phyloP scores from a whole-genome alignment of 495 filamentous ascomycete genomes.

The Lophiotrema nucula region DNA sequence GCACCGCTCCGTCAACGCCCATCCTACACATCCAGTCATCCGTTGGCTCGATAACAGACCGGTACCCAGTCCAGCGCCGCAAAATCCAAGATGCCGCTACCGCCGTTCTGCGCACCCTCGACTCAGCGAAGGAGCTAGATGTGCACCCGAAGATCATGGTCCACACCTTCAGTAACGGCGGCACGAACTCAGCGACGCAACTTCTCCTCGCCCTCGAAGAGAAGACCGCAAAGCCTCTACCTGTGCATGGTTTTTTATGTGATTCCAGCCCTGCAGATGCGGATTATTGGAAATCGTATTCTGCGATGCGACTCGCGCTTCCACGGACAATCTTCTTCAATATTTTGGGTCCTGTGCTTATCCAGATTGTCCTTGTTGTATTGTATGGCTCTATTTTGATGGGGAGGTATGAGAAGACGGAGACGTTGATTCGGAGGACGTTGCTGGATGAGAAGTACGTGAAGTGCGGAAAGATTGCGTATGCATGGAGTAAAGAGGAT shows the following conservation, averaged over 20 bases:
- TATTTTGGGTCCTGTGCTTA: background rate
- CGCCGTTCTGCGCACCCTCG: background rate
- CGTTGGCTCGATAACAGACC: background rate
- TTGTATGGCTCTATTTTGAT: background rate
- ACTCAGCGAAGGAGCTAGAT: background rate
- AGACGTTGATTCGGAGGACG: slow-evolving; percentile 2
- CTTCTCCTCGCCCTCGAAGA: background rate
- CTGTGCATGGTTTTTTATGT: slow-evolving; percentile 4
- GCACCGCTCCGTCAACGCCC: slow-evolving; percentile 25
- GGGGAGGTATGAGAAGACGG: background rate
- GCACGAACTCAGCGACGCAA: slow-evolving; percentile 1
- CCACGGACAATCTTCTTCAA: background rate
- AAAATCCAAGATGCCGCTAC: background rate
- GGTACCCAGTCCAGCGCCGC: background rate
- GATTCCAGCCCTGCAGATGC: slow-evolving; percentile 1
- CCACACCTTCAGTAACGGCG: slow-evolving; percentile 10
- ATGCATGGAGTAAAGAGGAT: slow-evolving; percentile 13
- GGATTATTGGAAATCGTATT: slow-evolving; percentile 9
- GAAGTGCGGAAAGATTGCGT: slow-evolving; percentile 1
- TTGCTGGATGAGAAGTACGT: background rate
- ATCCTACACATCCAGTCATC: slow-evolving; percentile 35
- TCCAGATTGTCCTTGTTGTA: background rate
- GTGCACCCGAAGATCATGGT: background rate
- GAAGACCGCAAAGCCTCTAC: background rate
- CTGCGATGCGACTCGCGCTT: background rate